Evolutionary conservation across 257 asterid genomes (phyloP).

Genomic region (Datura wrightii): DNA sequence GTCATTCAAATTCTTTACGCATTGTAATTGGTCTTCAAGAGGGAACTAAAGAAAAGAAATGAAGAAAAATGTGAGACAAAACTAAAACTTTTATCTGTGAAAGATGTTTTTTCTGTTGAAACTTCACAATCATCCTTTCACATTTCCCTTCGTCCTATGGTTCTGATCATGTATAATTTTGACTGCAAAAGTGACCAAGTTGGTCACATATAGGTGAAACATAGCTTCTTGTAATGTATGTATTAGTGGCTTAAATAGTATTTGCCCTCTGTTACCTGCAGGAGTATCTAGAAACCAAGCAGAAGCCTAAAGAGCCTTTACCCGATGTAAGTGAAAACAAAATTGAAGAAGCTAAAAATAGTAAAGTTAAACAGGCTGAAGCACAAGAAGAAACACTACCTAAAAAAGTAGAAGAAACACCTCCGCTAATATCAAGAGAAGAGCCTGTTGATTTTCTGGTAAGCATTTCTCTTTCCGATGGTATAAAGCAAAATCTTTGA

Average conservation of each 20-base stretch:
- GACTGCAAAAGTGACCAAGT: background rate
- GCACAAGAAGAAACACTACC: constrained; percentile 40
- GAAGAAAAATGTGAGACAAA: background rate
- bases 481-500: background rate
- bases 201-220: background rate
- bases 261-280: constrained; percentile 26
- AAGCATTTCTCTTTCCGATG: constrained; percentile 28
- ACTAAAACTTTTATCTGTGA: background rate
- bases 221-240: background rate
- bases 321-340: constrained; percentile 37
- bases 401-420: constrained; percentile 39
- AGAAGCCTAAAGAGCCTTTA: constrained; percentile 47
- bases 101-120: background rate
- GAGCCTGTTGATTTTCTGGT: constrained; percentile 74
- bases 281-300: constrained; percentile 52
- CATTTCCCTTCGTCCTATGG: background rate
- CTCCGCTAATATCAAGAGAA: constrained; percentile 42
- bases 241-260: background rate
- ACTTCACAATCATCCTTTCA: background rate
- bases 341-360: constrained; percentile 42
- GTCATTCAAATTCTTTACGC: background rate
- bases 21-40: background rate
- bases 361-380: constrained; percentile 40
- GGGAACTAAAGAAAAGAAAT: background rate
- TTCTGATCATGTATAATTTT: background rate